Evolutionary conservation across 371 early-diverging fungal genomes (phyloP).

Genomic region (Mucor mucedo): DNA sequence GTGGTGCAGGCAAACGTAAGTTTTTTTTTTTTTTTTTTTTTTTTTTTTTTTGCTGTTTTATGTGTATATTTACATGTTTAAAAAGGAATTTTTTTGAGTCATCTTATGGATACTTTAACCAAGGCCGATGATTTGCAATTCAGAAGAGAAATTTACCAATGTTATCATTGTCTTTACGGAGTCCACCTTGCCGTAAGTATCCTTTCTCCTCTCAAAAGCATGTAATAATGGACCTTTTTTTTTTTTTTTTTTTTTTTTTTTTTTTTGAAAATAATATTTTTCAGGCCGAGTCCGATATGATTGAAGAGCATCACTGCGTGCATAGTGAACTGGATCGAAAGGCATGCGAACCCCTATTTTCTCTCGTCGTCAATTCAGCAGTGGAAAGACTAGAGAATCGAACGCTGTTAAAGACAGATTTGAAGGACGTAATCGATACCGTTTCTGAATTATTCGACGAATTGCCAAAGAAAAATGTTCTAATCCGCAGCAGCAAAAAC

Average conservation of each 20-base stretch:
- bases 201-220: not conserved
- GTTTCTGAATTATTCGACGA: slow-evolving; percentile 58
- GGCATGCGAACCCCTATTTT: slow-evolving; percentile 61
- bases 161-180: slow-evolving; percentile 73
- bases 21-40: slow-evolving; percentile 26
- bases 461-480: slow-evolving; percentile 51
- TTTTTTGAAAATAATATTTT: not conserved
- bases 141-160: slow-evolving; percentile 63
- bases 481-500: slow-evolving; percentile 18
- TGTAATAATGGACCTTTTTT: not conserved
- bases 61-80: not conserved
- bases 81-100: slow-evolving; percentile 8
- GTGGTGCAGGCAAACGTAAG: slow-evolving; percentile 62
- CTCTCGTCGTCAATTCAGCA: slow-evolving; percentile 48
- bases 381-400: slow-evolving; percentile 46
- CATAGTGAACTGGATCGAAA: slow-evolving; percentile 54
- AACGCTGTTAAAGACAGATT: slow-evolving; percentile 49
- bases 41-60: too few relatives aligned
- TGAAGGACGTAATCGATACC: slow-evolving; percentile 64
- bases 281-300: slow-evolving; percentile 57
- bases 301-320: slow-evolving; percentile 61
- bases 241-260: not conserved
- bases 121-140: slow-evolving; percentile 24
- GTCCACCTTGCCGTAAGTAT: slow-evolving; percentile 58
- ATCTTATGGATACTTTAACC: slow-evolving; percentile 26